These are phyloP conservation scores for Bipolaris victoriae DNA, from an alignment of 2,329 filamentous ascomycete species.

Conservation along the genomic window DNA sequence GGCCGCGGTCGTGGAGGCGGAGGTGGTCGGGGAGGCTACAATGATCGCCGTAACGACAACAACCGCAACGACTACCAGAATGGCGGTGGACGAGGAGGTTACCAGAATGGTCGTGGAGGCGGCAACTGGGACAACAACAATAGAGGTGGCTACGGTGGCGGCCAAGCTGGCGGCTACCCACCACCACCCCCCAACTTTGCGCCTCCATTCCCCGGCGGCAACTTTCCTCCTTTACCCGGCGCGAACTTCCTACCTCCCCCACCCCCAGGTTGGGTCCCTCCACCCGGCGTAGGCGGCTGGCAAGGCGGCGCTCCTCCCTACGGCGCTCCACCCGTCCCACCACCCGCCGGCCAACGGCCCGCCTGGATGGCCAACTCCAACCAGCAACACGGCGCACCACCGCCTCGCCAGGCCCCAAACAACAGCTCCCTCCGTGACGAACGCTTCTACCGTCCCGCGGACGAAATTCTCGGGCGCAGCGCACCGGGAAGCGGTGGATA, in stretches of 20 bases:
- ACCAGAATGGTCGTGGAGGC: slow-evolving; percentile 25
- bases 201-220: slow-evolving; percentile 35
- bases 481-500: slow-evolving; percentile 28
- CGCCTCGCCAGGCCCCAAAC: slow-evolving; percentile 28
- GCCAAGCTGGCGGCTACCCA: slow-evolving; percentile 28
- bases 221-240: slow-evolving; percentile 35
- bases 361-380: slow-evolving; percentile 28
- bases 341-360: slow-evolving; percentile 22
- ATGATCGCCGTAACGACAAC: slow-evolving; percentile 27
- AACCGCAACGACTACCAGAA: slow-evolving; percentile 24
- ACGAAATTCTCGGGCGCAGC: slow-evolving; percentile 33
- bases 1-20: slow-evolving; percentile 27
- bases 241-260: slow-evolving; percentile 34
- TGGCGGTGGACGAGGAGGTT: slow-evolving; percentile 35
- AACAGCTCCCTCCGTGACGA: slow-evolving; percentile 32
- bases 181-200: slow-evolving; percentile 32
- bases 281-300: slow-evolving; percentile 18
- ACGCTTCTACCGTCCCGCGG: slow-evolving; percentile 32
- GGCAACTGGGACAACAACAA: slow-evolving; percentile 18
- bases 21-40: slow-evolving; percentile 42
- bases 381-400: slow-evolving; percentile 29
- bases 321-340: slow-evolving; percentile 23
- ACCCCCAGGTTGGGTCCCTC: slow-evolving; percentile 41
- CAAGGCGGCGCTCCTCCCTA: slow-evolving; percentile 23
- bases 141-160: slow-evolving; percentile 23